Base-by-base conservation (phyloP, 768 basidiomycete species). In the Podaxis sp. region DNA sequence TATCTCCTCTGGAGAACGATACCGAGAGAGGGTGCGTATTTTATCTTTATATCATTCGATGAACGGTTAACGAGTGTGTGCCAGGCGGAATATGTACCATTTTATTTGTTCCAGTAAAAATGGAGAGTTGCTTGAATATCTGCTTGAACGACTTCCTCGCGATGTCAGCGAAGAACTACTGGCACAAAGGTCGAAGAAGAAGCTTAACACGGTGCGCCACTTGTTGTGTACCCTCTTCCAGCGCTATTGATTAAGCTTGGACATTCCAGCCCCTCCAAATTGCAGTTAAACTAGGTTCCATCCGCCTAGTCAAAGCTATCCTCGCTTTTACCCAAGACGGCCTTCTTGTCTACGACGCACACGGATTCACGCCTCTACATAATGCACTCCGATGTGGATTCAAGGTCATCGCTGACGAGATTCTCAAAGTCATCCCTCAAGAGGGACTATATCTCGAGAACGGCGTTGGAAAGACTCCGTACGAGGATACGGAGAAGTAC, bases 11-110 rank as follows among this genome's bases (percentile, higher is more conserved):
- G 7, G 80, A 80, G 19, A 74, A 67, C 4, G 83, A 85, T 65
- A 61, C 70, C 13, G 64, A 66, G 19, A 72, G 73, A 67, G 80
- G 82, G 85, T 86, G 71, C 54, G 77, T 7, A 22, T 22, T 39
- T 53, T 11, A 24, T 19, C 49, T 17, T 11, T 19, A 42, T 26
- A 2, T 26, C 28, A 48, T 54, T 48, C 63, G 3, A 62, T 64
- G 12, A 28, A 22, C 2, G 55, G 48, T 54, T 40, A 4, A 52
- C 1, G n/a, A 15, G n/a, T 11, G 7, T 6, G 19, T 7, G 22
- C 11, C 61, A 88, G 86, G 4, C 84, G 77, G 77, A 88, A 88
- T 66, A 79, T 87, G 22, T 82, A 80, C 63, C 87, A 88, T 69
- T 71, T 79, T 15, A 68, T 83, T 38, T 80, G 78, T 67, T 42